Base-by-base conservation (phyloP, 2,329 filamentous ascomycete species). In the Fusarium sp. region DNA sequence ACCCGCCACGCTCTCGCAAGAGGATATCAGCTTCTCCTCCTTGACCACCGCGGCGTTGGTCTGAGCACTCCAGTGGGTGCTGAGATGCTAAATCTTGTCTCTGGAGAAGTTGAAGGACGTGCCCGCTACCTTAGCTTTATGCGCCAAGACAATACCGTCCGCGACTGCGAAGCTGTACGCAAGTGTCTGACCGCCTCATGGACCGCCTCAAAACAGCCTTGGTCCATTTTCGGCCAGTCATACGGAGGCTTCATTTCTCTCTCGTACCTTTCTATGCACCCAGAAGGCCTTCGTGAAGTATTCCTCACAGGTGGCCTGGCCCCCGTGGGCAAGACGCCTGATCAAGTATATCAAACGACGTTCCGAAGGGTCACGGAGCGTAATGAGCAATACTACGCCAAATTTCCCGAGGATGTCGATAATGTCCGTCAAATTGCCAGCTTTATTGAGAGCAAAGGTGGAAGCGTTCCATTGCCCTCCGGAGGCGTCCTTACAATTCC, bases 31-130 rank as follows among this genome's bases (percentile, higher is more conserved):
- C 83, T 94, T 45, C 86, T 98, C 3, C 91, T 92, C 68, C 86
- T 98, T n/a, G 95, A 98, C 78, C 94, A 97, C 78, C 89, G 95
- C 51, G 95, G 95, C 14, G 97, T 94, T 5, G 95, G 95, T 2
- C 82, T 97, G 51, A 97, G 93, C 76, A 92, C 89, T 3, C 92
- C 94, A 1, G 88, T 98, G 42, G 92, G 92, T 2, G 89, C 92
- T 10, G 87, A 87, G 10, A 94, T 91, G 8, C 84, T 98, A 6
- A 85, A 87, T 34, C 45, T 71, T 15, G 59, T 77, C 5, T 81
- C 87, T 14, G 85, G 89, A 39, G 92, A 91, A 7, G 86, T 88
- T 61, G 79, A 86, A 45, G 88, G 88, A 59, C 94, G 98, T 79
- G 92, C 91, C 8, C 87, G 90, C 54, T 97, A 97, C 74, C 85